Base-by-base conservation (phyloP, 192 early-diverging fungal species). In the Backusella parvicylindrica region DNA sequence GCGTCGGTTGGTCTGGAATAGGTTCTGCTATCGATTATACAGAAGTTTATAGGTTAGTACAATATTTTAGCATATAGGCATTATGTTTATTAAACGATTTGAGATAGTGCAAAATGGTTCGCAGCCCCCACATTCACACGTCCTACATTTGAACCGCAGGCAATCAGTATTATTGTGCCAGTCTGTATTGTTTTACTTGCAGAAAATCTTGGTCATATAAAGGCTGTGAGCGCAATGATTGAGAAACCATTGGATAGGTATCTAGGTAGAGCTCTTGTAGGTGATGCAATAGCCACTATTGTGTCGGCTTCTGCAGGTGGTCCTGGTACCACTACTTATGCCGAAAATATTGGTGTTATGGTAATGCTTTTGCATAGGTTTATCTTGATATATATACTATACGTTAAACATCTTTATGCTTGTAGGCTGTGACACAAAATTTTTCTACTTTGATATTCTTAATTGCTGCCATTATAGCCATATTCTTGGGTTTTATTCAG, bases 171-270 rank as follows among this genome's bases (percentile, higher is more conserved):
- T 47, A 89, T 89, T 77, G 77, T 81, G 2, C 88, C 88, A 56
- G 88, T 87, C 16, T 79, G 75, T 33, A 74, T 89, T 74, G 82
- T 87, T 33, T 70, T 85, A 30, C 49, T 85, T 18, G 88, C 86
- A 28, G 88, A 89, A 76, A 89, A 89, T 73, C 56, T 89, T 15
- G 88, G 88, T 64, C 87, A 89, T 37, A 81, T 88, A 67, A 83
- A 87, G 69, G 86, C 88, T 23, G 77, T 89, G 31, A 67, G 79
- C 47, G 70, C 77, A 70, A 89, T 89, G 76, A 75, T 85, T 16
- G 73, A 77, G 18, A 68, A 32, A 8, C 68, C 85, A 8, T 75
- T 89, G 67, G 76, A 84, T 76, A 73, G 77, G 28, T 87, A 88
- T 60, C 15, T 89, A 1, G 88, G 88, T 5, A 75, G 88, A 31